Percentiles rank a stretch among this genome's conserved stretches.
phyloP scores from a whole-genome alignment of 2,329 filamentous ascomycete species.

The Chaetomium olivaceum region DNA sequence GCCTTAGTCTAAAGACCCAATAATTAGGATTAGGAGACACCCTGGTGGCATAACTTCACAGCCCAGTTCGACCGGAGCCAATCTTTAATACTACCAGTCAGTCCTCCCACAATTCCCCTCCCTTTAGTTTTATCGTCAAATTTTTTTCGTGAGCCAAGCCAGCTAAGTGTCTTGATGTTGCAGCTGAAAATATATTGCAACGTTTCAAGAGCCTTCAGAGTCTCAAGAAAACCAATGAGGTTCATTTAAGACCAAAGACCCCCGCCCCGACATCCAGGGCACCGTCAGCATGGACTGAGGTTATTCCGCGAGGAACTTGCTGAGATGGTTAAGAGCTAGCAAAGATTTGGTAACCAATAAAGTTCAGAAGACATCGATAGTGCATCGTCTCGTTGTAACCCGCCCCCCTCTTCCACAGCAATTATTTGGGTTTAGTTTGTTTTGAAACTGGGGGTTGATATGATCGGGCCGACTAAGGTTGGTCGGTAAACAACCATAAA shows the following conservation, averaged over 20 bases:
- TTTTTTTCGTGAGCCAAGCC: too few species aligned
- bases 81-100: background rate
- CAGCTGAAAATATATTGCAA: background rate
- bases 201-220: background rate
- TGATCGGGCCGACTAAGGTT: too few species aligned
- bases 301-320: background rate
- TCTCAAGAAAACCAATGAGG: background rate
- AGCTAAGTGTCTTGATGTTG: background rate
- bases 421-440: too few species aligned
- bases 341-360: background rate
- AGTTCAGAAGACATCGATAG: background rate
- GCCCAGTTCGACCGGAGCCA: background rate
- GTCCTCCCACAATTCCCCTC: background rate
- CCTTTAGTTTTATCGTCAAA: too few species aligned
- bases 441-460: too few species aligned
- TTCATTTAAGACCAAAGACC: background rate
- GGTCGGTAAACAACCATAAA: too few species aligned
- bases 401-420: too few species aligned
- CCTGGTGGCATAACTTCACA: background rate
- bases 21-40: background rate
- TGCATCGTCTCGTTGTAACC: background rate
- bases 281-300: constrained; percentile 2
- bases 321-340: background rate
- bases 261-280: background rate
- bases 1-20: background rate